Evolutionary conservation across 768 basidiomycete species (phyloP), one percentile per base, ranked within the genome.

Genomic region (Serendipita sp.): DNA sequence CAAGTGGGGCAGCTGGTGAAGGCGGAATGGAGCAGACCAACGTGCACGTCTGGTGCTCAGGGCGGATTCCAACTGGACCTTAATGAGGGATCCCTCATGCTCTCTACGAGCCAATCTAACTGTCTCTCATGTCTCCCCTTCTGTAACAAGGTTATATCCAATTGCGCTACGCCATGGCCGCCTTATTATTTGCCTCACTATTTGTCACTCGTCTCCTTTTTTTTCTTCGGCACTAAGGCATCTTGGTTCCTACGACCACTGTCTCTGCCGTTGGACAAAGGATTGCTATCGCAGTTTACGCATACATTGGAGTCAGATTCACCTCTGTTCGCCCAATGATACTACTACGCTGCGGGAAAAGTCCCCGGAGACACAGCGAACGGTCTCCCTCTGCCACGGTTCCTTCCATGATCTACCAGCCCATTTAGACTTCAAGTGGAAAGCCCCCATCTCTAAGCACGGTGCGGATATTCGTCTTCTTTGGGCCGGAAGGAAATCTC

Each of bases 361-460:
- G 56, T 60, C 56, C 56, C 56, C 56, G 56, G 56, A 60, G 56
- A 28, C 56, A 60, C 56, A 60, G 56, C 56, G 56, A 18, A 51
- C 16, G n/a, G 48, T 51, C 30, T 18, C 30, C 48, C 16, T 18
- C 30, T 18, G 48, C 48, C 48, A n/a, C n/a, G 8, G 48, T n/a
- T 32, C 30, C 48, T 18, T 51, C 48, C 7, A 51, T 13, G 13
- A 41, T 41, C n/a, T 51, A 18, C 48, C 18, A 32, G 16, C 30
- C 48, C 48, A 7, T 51, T 7, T 51, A 18, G 38, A 41, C 30
- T 51, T 8, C 30, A 60, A 28, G 16, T 32, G 56, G 56, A 60
- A 60, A 60, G 56, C 56, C 35, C 56, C 56, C 56, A 60, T 60
- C 56, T 32, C 56, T 60, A 60, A 60, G 56, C 48, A 60, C 56